Conservation (phyloP, 768 basidiomycete genomes). For the Rhizopogon salebrosus region DNA sequence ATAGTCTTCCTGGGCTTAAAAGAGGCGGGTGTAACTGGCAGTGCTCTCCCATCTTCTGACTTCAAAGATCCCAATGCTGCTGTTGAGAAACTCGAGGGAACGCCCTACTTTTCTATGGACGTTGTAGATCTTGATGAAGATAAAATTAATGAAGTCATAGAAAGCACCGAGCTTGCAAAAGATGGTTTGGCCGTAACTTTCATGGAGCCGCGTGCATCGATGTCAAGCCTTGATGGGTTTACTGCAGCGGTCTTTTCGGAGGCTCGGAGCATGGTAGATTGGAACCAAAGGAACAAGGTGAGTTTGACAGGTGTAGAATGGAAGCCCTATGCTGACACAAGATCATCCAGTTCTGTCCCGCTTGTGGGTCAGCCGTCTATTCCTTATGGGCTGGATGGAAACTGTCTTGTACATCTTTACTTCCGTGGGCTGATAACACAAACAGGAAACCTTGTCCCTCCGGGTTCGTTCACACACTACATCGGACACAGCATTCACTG, state of each 20-base stretch:
- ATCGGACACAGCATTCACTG: slow-evolving; percentile 4
- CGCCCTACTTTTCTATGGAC: slow-evolving; percentile 82
- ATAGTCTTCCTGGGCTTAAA: slow-evolving; percentile 80
- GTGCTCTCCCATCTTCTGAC: slow-evolving; percentile 61
- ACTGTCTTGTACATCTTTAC: slow-evolving; percentile 65
- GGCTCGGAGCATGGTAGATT: slow-evolving; percentile 82
- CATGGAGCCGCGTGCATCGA: slow-evolving; percentile 57
- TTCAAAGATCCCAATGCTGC: slow-evolving; percentile 52
- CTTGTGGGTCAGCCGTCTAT: slow-evolving; percentile 76
- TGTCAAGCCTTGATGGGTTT: slow-evolving; percentile 52
- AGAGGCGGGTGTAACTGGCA: slow-evolving; percentile 43
- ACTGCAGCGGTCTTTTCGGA: slow-evolving; percentile 74
- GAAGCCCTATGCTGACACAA: not conserved
- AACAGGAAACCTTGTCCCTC: slow-evolving; percentile 67
- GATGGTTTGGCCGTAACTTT: slow-evolving; percentile 46
- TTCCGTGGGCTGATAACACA: slow-evolving; percentile 69
- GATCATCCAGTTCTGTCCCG: slow-evolving; percentile 73
- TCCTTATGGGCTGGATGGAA: slow-evolving; percentile 98
- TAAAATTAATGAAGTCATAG: slow-evolving; percentile 37
- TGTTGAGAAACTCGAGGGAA: slow-evolving; percentile 64
- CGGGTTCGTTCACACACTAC: slow-evolving; percentile 41
- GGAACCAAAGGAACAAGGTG: slow-evolving; percentile 89
- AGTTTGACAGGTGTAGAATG: slow-evolving; percentile 4
- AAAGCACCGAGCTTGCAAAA: slow-evolving; percentile 30
- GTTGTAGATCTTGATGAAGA: slow-evolving; percentile 46